phyloP scores from a whole-genome alignment of 805 yeast species.

The Candida golubevii region DNA sequence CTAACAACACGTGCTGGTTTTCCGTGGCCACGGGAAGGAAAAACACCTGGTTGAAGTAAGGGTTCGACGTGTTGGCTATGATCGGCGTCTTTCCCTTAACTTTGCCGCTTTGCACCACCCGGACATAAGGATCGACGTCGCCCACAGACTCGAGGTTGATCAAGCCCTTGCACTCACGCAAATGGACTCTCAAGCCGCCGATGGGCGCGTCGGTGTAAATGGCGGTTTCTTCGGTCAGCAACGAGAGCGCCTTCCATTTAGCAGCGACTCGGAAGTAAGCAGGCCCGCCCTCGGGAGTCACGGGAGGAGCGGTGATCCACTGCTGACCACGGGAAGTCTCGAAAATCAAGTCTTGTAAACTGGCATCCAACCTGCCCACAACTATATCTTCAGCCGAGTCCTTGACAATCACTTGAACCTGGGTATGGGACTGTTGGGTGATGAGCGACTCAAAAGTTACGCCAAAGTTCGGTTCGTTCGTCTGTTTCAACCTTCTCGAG shows the following conservation, averaged over 20 bases:
- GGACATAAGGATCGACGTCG: constrained; percentile 70
- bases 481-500: constrained; percentile 59
- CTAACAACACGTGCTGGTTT: constrained; percentile 54
- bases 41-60: constrained; percentile 54
- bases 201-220: constrained; percentile 52
- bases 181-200: constrained; percentile 60
- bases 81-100: constrained; percentile 51
- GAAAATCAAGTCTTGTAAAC: constrained; percentile 52
- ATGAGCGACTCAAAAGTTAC: constrained; percentile 58
- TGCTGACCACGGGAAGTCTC: constrained; percentile 48
- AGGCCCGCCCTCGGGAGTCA: constrained; percentile 33
- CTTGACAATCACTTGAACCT: constrained; percentile 51
- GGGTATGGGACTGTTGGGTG: constrained; percentile 54
- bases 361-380: constrained; percentile 51
- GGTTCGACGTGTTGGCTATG: constrained; percentile 50
- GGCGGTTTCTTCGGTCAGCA: constrained; percentile 44
- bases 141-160: constrained; percentile 63
- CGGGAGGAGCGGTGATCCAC: constrained; percentile 46
- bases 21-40: constrained; percentile 60
- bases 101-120: constrained; percentile 55
- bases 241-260: constrained; percentile 66
- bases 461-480: constrained; percentile 73
- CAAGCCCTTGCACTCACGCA: constrained; percentile 50
- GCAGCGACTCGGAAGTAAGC: constrained; percentile 49
- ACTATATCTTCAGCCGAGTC: constrained; percentile 54